These are phyloP conservation scores for Yarrowia sp. DNA, from an alignment of 805 yeast species.

Conservation along the genomic window DNA sequence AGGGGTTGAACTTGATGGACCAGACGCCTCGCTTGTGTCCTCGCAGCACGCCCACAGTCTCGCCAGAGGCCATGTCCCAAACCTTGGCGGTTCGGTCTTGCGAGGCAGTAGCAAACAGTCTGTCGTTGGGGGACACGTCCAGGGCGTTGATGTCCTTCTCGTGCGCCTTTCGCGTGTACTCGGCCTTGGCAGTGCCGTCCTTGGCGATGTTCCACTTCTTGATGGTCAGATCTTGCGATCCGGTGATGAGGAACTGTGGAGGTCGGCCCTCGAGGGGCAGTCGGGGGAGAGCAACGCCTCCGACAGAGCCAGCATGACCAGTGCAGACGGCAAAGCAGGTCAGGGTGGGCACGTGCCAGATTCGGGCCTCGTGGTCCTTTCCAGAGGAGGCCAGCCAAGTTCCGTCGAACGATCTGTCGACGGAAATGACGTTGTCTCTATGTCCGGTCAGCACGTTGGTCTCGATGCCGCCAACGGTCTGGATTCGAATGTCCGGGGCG, in stretches of 20 bases:
- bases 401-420: slow-evolving; percentile 79
- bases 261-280: slow-evolving; percentile 38
- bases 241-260: slow-evolving; percentile 78
- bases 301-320: slow-evolving; percentile 87
- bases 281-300: slow-evolving; percentile 75
- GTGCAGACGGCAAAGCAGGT: slow-evolving; percentile 58
- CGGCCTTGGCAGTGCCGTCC: slow-evolving; percentile 47
- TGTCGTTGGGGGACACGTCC: slow-evolving; percentile 89
- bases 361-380: slow-evolving; percentile 78
- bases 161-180: slow-evolving; percentile 91
- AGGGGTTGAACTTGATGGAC: slow-evolving; percentile 81
- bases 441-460: slow-evolving; percentile 75
- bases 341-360: slow-evolving; percentile 64
- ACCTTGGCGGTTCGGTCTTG: slow-evolving; percentile 89
- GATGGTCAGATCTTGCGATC: slow-evolving; percentile 78
- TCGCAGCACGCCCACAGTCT: slow-evolving; percentile 73
- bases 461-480: slow-evolving; percentile 53
- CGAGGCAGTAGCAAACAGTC: slow-evolving; percentile 85
- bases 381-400: slow-evolving; percentile 88
- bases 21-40: slow-evolving; percentile 96
- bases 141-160: slow-evolving; percentile 92
- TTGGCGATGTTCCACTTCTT: slow-evolving; percentile 70
- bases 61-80: slow-evolving; percentile 87
- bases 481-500: slow-evolving; percentile 79
- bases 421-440: slow-evolving; percentile 73